These are phyloP conservation scores for Crithidia acanthocephali DNA, from an alignment of 208 protist species.

Conservation along the genomic window DNA sequence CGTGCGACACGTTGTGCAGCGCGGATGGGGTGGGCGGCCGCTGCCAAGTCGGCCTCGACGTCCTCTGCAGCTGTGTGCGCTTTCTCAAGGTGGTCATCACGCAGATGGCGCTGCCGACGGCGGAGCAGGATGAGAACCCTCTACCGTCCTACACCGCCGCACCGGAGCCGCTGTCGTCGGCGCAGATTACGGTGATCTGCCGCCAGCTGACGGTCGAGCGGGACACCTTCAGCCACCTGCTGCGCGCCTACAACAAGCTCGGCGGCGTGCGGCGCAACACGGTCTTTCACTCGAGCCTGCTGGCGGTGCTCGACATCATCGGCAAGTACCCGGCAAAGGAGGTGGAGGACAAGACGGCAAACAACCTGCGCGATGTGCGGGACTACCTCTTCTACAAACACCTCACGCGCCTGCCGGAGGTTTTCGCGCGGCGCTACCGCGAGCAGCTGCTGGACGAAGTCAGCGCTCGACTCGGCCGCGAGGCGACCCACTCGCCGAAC, in stretches of 20 bases:
- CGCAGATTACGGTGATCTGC: slow-evolving; percentile 45
- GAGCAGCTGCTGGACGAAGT: slow-evolving; percentile 54
- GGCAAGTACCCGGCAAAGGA: slow-evolving; percentile 22
- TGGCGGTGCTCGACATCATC: slow-evolving; percentile 55
- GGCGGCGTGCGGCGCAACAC: slow-evolving; percentile 56
- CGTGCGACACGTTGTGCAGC: slow-evolving; percentile 41
- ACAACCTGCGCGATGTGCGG: slow-evolving; percentile 60
- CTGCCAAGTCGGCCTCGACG: slow-evolving; percentile 51
- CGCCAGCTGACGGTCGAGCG: slow-evolving; percentile 68
- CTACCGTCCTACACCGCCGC: slow-evolving; percentile 36
- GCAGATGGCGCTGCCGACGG: slow-evolving; percentile 22
- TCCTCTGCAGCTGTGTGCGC: slow-evolving; percentile 59
- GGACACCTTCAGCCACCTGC: slow-evolving; percentile 58
- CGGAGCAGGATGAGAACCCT: slow-evolving; percentile 36
- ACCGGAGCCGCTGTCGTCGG: slow-evolving; percentile 39
- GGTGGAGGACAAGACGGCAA: slow-evolving; percentile 30
- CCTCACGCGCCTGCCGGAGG: slow-evolving; percentile 40
- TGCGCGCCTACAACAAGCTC: slow-evolving; percentile 58
- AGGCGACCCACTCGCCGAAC: slow-evolving; percentile 44
- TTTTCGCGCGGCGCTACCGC: slow-evolving; percentile 47
- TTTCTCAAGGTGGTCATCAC: slow-evolving; percentile 58
- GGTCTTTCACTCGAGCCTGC: slow-evolving; percentile 73
- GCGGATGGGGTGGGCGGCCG: slow-evolving; percentile 15
- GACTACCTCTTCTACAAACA: slow-evolving; percentile 70
- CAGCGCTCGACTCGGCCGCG: slow-evolving; percentile 47